Conservation (phyloP, 305 asterid species). For the Euphrasia arctica region DNA sequence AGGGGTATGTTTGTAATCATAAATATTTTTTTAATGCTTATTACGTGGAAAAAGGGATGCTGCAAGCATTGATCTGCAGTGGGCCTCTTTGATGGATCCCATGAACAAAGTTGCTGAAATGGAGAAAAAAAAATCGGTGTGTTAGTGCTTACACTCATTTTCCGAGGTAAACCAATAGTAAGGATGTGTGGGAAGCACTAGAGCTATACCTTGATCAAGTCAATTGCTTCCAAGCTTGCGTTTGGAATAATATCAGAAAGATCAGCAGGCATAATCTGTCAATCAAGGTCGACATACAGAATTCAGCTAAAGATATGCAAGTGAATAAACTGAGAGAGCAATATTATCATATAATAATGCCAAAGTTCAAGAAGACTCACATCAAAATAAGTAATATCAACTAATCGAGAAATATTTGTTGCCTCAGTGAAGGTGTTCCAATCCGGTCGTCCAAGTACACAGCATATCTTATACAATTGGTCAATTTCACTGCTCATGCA, state of each 20-base stretch:
- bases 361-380: slow-evolving; percentile 43
- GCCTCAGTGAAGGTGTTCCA: slow-evolving; percentile 80
- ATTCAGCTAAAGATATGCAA: slow-evolving; percentile 20
- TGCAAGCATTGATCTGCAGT: slow-evolving; percentile 91
- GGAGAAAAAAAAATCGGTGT: slow-evolving; percentile 17
- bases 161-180: slow-evolving; percentile 15
- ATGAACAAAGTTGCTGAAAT: slow-evolving; percentile 83
- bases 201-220: slow-evolving; percentile 73
- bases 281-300: slow-evolving; percentile 25
- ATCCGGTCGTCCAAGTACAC: slow-evolving; percentile 86
- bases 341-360: slow-evolving; percentile 4
- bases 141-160: slow-evolving; percentile 1
- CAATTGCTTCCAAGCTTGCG: slow-evolving; percentile 86
- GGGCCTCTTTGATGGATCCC: slow-evolving; percentile 95
- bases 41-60: slow-evolving; percentile 90
- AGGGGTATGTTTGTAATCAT: neutral
- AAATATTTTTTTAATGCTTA: slow-evolving; percentile 8
- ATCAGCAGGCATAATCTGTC: slow-evolving; percentile 58
- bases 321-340: neutral
- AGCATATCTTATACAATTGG: slow-evolving; percentile 88
- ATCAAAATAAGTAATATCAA: slow-evolving; percentile 54
- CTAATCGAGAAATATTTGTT: slow-evolving; percentile 58
- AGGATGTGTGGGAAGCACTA: neutral
- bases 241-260: slow-evolving; percentile 69
- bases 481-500: slow-evolving; percentile 74